phyloP scores from a whole-genome alignment of 305 asterid genomes.

The Fraxinus albicans region DNA sequence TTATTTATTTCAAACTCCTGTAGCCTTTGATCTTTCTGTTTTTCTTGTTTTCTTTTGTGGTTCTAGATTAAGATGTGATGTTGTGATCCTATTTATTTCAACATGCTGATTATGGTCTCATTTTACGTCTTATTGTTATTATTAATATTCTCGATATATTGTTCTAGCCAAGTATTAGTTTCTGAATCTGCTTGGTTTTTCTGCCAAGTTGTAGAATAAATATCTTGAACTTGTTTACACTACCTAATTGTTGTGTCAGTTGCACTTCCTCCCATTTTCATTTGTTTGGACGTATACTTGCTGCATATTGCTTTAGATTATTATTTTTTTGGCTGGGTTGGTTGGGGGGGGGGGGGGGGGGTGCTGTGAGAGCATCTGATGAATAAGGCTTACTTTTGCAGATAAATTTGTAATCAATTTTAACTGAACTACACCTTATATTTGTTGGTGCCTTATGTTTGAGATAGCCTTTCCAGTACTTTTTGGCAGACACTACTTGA shows the following conservation, averaged over 20 bases:
- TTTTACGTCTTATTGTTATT: neutral
- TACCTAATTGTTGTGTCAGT: neutral
- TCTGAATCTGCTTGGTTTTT: neutral
- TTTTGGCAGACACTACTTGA: neutral
- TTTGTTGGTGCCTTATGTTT: neutral
- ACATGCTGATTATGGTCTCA: neutral
- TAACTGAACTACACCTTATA: neutral
- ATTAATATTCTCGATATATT: neutral
- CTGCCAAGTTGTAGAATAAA: neutral
- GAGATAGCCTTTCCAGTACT: neutral
- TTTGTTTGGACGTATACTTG: neutral
- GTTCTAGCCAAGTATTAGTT: neutral
- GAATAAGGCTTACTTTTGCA: neutral
- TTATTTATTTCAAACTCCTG: neutral
- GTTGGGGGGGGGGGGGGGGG: too few relatives aligned
- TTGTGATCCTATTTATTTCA: neutral
- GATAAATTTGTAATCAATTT: neutral
- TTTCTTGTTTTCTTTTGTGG: neutral
- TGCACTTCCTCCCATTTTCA: neutral
- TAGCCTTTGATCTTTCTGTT: neutral
- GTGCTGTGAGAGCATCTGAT: neutral
- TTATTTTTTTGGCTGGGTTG: neutral
- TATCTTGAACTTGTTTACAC: neutral
- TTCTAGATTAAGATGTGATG: neutral
- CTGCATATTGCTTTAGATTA: neutral